Percentiles rank a stretch among this genome's conserved stretches.
Evolutionary conservation across 2,329 filamentous ascomycete species (phyloP).

Genomic region (Proliferodiscus dingleyae): DNA sequence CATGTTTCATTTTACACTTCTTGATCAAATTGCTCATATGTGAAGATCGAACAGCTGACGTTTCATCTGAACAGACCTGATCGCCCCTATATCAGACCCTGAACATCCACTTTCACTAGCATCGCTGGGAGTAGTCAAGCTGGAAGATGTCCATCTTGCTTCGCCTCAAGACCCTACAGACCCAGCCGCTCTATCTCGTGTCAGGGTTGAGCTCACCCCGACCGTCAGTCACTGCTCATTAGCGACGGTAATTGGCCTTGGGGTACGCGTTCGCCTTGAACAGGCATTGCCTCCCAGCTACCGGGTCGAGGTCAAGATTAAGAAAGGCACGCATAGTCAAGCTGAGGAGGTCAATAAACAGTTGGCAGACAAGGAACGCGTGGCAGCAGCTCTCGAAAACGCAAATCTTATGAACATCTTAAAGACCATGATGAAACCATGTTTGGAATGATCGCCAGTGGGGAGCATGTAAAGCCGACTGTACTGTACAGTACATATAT

Average conservation of each 20-base stretch:
- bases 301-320: constrained; percentile 86
- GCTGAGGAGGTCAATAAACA: constrained; percentile 97
- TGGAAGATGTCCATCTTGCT: constrained; percentile 83
- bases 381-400: constrained; percentile 92
- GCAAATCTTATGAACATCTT: constrained; percentile 82
- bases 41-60: constrained; percentile 30
- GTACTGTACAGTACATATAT: background rate
- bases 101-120: constrained; percentile 94
- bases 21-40: background rate
- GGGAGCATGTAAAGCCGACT: background rate
- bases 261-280: constrained; percentile 85
- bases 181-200: constrained; percentile 58
- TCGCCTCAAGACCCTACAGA: constrained; percentile 54
- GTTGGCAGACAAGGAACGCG: constrained; percentile 90
- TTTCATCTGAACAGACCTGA: constrained; percentile 61
- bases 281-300: constrained; percentile 88
- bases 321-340: constrained; percentile 92
- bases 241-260: constrained; percentile 91
- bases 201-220: constrained; percentile 86
- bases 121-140: constrained; percentile 88
- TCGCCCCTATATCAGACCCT: constrained; percentile 90
- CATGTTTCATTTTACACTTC: background rate
- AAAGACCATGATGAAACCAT: constrained; percentile 89
- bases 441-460: constrained; percentile 33
- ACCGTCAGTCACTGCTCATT: constrained; percentile 97